A percentile compares a stretch with the other conserved stretches of the same genome.
Conservation (phyloP, 176 grass and related monocot species). For the Aegilops umbellulata region DNA sequence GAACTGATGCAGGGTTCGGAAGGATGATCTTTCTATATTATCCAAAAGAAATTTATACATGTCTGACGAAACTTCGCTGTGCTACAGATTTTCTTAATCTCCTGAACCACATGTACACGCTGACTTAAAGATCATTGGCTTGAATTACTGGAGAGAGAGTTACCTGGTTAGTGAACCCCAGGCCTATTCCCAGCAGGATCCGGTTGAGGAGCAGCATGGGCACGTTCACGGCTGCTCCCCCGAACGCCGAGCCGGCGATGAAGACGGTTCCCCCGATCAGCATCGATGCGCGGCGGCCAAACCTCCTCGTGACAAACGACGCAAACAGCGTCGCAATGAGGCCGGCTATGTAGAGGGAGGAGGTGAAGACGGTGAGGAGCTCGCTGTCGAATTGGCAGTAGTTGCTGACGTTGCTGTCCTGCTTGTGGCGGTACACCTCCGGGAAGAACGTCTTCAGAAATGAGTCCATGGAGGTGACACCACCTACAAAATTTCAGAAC, state of each 20-base stretch:
- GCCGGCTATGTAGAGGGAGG: conserved; percentile 75
- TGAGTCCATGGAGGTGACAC: conserved; percentile 67
- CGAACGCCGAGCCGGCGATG: conserved; percentile 51
- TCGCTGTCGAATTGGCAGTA: conserved; percentile 82
- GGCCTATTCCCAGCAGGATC: conserved; percentile 67
- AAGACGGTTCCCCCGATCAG: conserved; percentile 64
- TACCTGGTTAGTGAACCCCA: conserved; percentile 95
- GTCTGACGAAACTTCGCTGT: not conserved
- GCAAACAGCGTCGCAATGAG: conserved; percentile 62
- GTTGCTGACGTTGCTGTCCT: conserved; percentile 43
- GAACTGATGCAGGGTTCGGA: not conserved
- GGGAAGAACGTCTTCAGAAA: conserved; percentile 87
- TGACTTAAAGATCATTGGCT: not conserved
- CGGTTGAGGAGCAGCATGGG: conserved; percentile 72
- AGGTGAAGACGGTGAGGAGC: conserved; percentile 84
- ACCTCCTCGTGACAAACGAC: conserved; percentile 53
- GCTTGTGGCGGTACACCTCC: conserved; percentile 53
- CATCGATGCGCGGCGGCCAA: conserved; percentile 67
- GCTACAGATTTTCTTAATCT: not conserved
- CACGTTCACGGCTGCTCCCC: conserved; percentile 60
- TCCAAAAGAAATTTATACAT: not conserved
- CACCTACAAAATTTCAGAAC: conserved; percentile 29
- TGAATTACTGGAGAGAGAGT: not conserved
- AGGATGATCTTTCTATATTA: not conserved
- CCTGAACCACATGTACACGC: not conserved